These are phyloP conservation scores for Epichloe coenophiala DNA, from an alignment of 2,329 filamentous ascomycete species.

Conservation along the genomic window DNA sequence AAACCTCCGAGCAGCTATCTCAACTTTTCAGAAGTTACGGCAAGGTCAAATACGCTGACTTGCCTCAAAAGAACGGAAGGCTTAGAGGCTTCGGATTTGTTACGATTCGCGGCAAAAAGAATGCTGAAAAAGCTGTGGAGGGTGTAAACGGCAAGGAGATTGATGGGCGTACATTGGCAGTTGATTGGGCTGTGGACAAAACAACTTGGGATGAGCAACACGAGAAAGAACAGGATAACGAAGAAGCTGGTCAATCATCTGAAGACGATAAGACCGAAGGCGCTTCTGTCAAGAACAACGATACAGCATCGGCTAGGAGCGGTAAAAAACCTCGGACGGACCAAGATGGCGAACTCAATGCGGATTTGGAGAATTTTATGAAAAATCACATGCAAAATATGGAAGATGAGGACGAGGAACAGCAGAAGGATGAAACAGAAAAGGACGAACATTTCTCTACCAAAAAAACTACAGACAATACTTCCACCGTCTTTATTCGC, in stretches of 20 bases:
- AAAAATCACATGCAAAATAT: constrained; percentile 43
- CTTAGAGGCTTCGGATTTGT: constrained; percentile 89
- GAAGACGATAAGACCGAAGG: constrained; percentile 21
- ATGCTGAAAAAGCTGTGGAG: constrained; percentile 79
- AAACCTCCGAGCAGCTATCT: constrained; percentile 66
- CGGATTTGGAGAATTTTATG: constrained; percentile 41
- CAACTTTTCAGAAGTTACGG: constrained; percentile 76
- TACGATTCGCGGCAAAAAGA: constrained; percentile 73
- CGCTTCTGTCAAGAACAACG: constrained; percentile 16
- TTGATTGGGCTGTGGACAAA: constrained; percentile 96
- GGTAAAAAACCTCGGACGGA: constrained; percentile 14
- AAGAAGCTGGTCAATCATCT: constrained; percentile 17
- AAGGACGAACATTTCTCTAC: constrained; percentile 14
- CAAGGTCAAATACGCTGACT: constrained; percentile 75
- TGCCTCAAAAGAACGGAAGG: constrained; percentile 65
- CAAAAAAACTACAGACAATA: constrained; percentile 43
- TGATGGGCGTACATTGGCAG: constrained; percentile 76
- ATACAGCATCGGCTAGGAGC: constrained; percentile 12
- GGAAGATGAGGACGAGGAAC: constrained; percentile 41
- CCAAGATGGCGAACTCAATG: constrained; percentile 29
- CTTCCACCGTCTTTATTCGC: constrained; percentile 76
- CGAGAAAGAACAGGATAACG: constrained; percentile 23
- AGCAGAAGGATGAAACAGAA: constrained; percentile 30
- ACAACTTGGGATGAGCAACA: constrained; percentile 63
- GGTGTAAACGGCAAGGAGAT: constrained; percentile 80